Base-by-base conservation (phyloP, 2,329 filamentous ascomycete genomes). In the Trichophyton verrucosum region DNA sequence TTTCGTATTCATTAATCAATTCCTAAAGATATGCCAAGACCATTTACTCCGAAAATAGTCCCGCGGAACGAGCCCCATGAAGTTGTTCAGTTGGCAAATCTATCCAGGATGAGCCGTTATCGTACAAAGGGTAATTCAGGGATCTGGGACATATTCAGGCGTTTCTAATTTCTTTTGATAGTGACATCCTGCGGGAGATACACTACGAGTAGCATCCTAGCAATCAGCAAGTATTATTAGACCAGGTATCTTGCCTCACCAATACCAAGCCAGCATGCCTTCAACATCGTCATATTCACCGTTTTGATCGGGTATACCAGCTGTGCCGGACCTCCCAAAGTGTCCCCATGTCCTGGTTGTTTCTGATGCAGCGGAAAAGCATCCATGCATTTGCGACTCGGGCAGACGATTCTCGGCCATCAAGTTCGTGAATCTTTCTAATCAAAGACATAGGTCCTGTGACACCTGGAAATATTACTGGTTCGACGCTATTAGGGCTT, bases 281-380 rank as follows among this genome's bases (percentile, higher is more conserved):
- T 13, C 33, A 9, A 1, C 33, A 38, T 3, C 33, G 11, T 38
- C 11, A 38, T 38, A 38, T 22, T 53, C 49, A 20, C n/a, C 33
- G 38, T 57, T 57, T 38, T 36, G 65, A 61, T 59, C 66, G 71
- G 17, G 69, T 15, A 63, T 67, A 76, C 74, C 73, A 76, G 57
- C 67, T 68, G 60, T 76, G 72, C 49, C 76, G 68, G 51, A 77
- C 68, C 46, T 78, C 76, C 68, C 73, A 78, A 22, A 77, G 68
- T 59, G 69, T 75, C 3, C 76, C 76, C 66, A 78, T 76, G 49
- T 78, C 76, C 65, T 78, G 76, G 44, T 78, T 76, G 40, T 76
- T 69, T 53, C 76, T 69, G 51, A 71, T 73, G 58, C 73, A 75
- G 7, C 76, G 75, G 22, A 77, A 67, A 40, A 73, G 69, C 61